phyloP scores from a whole-genome alignment of 176 grass and related monocot genomes.

The Oropetium thomaeum region DNA sequence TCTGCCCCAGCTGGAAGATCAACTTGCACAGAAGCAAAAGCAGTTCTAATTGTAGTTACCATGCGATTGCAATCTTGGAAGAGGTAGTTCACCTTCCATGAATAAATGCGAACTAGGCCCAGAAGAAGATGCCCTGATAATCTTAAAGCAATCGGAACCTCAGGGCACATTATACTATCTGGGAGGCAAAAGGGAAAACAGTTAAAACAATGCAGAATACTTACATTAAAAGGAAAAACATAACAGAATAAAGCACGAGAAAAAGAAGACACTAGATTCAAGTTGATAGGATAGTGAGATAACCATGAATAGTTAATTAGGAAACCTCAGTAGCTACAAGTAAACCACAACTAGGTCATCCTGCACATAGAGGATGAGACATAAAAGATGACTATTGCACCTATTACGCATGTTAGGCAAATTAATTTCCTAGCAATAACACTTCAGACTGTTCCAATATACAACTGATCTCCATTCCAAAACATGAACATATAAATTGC shows the following conservation, averaged over 20 bases:
- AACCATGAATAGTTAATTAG: neutral
- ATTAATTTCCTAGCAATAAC: neutral
- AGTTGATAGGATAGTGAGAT: neutral
- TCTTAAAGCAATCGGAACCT: slow-evolving; percentile 82
- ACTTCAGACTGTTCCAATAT: neutral
- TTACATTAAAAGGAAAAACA: neutral
- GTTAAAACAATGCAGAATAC: neutral
- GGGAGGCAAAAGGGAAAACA: neutral
- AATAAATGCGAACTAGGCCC: slow-evolving; percentile 89
- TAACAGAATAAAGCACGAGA: neutral
- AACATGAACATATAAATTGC: neutral
- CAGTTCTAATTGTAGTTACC: slow-evolving; percentile 60
- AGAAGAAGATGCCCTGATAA: slow-evolving; percentile 89
- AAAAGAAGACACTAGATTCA: neutral
- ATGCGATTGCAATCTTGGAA: slow-evolving; percentile 77
- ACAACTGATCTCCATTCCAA: neutral
- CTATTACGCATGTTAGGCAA: neutral
- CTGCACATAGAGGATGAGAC: neutral
- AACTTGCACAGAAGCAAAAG: slow-evolving; percentile 54
- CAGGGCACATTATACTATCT: slow-evolving; percentile 80
- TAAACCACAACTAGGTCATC: neutral
- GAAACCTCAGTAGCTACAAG: neutral
- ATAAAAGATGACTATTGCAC: neutral
- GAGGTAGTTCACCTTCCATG: slow-evolving; percentile 88
- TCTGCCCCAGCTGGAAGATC: slow-evolving; percentile 58